These are phyloP conservation scores for Dipodascus geniculatus DNA, from an alignment of 805 yeast genomes.

Conservation along the genomic window DNA sequence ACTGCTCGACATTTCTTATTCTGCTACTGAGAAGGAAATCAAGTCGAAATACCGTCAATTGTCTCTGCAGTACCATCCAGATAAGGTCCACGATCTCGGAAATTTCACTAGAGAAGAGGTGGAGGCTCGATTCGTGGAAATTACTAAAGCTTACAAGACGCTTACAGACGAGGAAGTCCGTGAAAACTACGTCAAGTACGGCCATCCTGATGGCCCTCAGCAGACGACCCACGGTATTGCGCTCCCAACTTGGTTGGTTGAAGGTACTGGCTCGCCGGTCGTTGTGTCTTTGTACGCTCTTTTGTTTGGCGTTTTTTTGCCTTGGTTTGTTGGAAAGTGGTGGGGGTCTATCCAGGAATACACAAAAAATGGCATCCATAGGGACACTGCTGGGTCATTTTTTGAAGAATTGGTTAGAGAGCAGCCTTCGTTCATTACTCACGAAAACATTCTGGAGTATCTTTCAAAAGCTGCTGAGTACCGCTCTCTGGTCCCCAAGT, in stretches of 20 bases:
- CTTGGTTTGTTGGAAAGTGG: conserved; percentile 75
- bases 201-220: conserved; percentile 98
- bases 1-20: conserved; percentile 57
- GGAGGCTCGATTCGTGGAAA: conserved; percentile 68
- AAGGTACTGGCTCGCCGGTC: conserved; percentile 60
- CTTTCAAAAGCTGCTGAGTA: conserved; percentile 61
- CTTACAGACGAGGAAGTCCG: conserved; percentile 80
- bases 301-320: conserved; percentile 68
- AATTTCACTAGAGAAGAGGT: conserved; percentile 49
- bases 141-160: conserved; percentile 88
- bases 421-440: conserved; percentile 37
- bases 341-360: conserved; percentile 74
- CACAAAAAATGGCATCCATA: conserved; percentile 74
- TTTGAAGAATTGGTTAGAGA: conserved; percentile 63
- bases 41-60: conserved; percentile 77
- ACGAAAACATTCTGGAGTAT: conserved; percentile 45
- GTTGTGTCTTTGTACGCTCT: conserved; percentile 55
- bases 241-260: conserved; percentile 80
- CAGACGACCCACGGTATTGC: conserved; percentile 89
- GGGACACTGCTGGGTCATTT: conserved; percentile 70
- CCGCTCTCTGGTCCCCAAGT: conserved; percentile 29
- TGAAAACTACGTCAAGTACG: conserved; percentile 74
- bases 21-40: conserved; percentile 65
- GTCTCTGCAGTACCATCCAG: conserved; percentile 87
- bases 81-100: conserved; percentile 53